These are phyloP conservation scores for Tylopilus balloui DNA, from an alignment of 768 basidiomycete species.

Conservation along the genomic window DNA sequence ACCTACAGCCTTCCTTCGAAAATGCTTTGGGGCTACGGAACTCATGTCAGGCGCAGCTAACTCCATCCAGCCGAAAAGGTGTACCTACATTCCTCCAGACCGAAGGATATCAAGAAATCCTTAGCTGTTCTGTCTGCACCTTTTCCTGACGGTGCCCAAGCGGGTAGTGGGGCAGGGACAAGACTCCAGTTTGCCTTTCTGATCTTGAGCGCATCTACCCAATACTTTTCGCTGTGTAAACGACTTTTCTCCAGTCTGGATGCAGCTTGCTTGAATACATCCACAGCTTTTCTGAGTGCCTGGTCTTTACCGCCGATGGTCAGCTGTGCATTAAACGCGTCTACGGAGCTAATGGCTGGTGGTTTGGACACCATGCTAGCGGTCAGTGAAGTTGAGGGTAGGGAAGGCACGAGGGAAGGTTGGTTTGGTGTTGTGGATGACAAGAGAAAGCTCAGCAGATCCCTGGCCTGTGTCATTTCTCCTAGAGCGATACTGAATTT, in stretches of 20 bases:
- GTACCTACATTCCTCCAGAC: slow-evolving; percentile 73
- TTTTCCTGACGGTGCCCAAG: slow-evolving; percentile 65
- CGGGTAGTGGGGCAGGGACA: slow-evolving; percentile 72
- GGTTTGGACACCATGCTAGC: slow-evolving; percentile 66
- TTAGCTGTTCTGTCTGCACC: slow-evolving; percentile 76
- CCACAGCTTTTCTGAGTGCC: slow-evolving; percentile 68
- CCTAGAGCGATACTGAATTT: slow-evolving; percentile 60
- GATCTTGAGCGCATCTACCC: slow-evolving; percentile 77
- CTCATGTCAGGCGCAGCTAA: slow-evolving; percentile 1
- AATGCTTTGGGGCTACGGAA: slow-evolving; percentile 53
- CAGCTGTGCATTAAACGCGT: slow-evolving; percentile 68
- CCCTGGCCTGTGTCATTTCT: slow-evolving; percentile 75
- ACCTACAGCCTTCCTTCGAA: slow-evolving; percentile 69
- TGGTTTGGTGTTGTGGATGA: slow-evolving; percentile 37
- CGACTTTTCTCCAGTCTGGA: slow-evolving; percentile 62
- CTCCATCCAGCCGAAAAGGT: background rate
- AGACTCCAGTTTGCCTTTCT: slow-evolving; percentile 77
- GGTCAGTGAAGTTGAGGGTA: slow-evolving; percentile 41
- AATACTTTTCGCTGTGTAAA: slow-evolving; percentile 65
- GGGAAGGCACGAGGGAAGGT: slow-evolving; percentile 25
- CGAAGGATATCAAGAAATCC: slow-evolving; percentile 77
- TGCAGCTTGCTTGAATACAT: slow-evolving; percentile 66
- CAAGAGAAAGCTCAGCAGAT: slow-evolving; percentile 60
- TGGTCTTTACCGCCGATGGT: slow-evolving; percentile 78
- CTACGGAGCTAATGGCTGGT: slow-evolving; percentile 58